These are phyloP conservation scores for Penicillium sp. DNA, from an alignment of 2,329 filamentous ascomycete genomes.

Conservation along the genomic window DNA sequence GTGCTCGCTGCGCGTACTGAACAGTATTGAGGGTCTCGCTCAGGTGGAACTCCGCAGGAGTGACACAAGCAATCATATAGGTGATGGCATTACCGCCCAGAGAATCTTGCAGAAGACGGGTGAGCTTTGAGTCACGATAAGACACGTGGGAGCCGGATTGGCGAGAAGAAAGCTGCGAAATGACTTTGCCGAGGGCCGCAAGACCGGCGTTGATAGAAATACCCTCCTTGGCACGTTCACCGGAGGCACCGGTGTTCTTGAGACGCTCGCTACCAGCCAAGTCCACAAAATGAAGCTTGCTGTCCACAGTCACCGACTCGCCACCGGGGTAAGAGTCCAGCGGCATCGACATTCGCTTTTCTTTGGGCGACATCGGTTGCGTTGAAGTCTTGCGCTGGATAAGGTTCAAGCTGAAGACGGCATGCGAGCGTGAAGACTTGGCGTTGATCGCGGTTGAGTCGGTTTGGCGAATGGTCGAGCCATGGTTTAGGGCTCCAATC, in stretches of 20 bases:
- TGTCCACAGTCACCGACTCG: constrained; percentile 81
- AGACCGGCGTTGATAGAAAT: constrained; percentile 98
- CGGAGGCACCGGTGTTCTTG: constrained; percentile 95
- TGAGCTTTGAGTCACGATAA: constrained; percentile 97
- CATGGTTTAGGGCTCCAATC: constrained; percentile 84
- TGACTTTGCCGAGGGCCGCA: constrained; percentile 94
- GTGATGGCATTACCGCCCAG: constrained; percentile 96
- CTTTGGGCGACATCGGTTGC: constrained; percentile 56
- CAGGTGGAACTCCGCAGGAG: constrained; percentile 92
- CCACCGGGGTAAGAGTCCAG: constrained; percentile 72
- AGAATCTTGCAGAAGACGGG: constrained; percentile 91
- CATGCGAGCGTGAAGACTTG: constrained; percentile 95
- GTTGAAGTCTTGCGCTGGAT: constrained; percentile 69
- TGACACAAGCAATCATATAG: constrained; percentile 99
- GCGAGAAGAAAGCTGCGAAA: constrained; percentile 92
- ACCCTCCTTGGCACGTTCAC: constrained; percentile 90
- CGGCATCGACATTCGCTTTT: constrained; percentile 87
- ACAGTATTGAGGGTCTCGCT: constrained; percentile 98
- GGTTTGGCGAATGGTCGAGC: constrained; percentile 91
- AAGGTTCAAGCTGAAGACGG: constrained; percentile 93
- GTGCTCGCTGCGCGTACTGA: constrained; percentile 92
- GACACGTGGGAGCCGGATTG: constrained; percentile 88
- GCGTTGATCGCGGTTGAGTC: constrained; percentile 97
- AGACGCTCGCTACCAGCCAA: constrained; percentile 92
- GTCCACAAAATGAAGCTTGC: constrained; percentile 98